phyloP scores from a whole-genome alignment of 257 asterid species.

The Linaria vulgaris region DNA sequence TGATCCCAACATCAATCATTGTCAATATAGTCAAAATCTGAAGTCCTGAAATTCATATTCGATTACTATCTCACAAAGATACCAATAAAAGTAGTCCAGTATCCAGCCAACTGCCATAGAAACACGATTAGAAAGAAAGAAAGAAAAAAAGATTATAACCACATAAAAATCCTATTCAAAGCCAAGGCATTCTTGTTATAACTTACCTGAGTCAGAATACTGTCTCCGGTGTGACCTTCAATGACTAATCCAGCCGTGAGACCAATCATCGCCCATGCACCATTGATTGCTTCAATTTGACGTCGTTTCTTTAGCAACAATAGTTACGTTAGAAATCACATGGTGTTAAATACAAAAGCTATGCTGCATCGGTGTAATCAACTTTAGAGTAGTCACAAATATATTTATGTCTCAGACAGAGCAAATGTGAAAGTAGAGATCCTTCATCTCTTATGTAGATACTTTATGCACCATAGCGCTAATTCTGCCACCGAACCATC shows the following conservation, averaged over 20 bases:
- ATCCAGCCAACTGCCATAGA: constrained; percentile 64
- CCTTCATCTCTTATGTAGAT: too few species aligned
- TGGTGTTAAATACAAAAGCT: not conserved
- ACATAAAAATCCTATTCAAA: not conserved
- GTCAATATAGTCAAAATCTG: not conserved
- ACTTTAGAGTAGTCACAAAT: not conserved
- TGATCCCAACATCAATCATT: not conserved
- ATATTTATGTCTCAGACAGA: not conserved
- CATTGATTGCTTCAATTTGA: constrained; percentile 81
- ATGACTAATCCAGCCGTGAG: constrained; percentile 80
- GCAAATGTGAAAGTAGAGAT: too few species aligned
- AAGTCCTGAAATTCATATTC: not conserved
- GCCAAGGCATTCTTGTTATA: not conserved
- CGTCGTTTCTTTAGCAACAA: constrained; percentile 48
- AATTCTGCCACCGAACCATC: too few species aligned
- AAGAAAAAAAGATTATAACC: constrained; percentile 1
- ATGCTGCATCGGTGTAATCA: not conserved
- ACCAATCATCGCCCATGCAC: constrained; percentile 99
- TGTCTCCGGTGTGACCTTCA: constrained; percentile 79
- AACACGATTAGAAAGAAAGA: constrained; percentile 16
- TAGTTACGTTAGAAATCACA: constrained; percentile 11
- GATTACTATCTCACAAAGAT: constrained; percentile 45
- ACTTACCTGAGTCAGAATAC: constrained; percentile 69
- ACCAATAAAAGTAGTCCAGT: constrained; percentile 53
- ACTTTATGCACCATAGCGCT: too few species aligned